phyloP scores from a whole-genome alignment of 257 asterid genomes.

The Nicotiana paniculata region DNA sequence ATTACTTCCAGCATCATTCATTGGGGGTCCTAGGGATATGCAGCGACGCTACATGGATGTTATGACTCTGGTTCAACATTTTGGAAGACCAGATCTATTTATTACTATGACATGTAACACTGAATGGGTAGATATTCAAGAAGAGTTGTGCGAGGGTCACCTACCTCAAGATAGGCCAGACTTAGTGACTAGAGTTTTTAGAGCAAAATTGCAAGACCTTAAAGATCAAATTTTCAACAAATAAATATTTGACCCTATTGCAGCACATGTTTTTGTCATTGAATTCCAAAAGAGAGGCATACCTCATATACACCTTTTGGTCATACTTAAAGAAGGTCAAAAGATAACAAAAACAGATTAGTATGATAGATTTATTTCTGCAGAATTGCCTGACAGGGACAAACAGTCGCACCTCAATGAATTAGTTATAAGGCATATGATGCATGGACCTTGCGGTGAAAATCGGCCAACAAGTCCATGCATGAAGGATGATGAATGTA shows the following conservation, averaged over 20 bases:
- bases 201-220: background rate
- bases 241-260: background rate
- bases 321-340: background rate
- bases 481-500: no score
- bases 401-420: no score
- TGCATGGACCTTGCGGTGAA: no score
- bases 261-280: background rate
- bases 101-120: slow-evolving; percentile 2
- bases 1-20: background rate
- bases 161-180: background rate
- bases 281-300: no score
- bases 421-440: no score
- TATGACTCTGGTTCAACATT: background rate
- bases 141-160: background rate
- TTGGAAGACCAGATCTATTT: background rate
- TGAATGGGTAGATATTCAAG: background rate
- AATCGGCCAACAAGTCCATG: background rate
- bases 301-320: background rate
- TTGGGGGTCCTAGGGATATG: background rate
- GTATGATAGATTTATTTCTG: background rate
- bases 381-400: no score
- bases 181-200: background rate
- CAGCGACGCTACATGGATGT: no score
- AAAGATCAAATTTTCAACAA: background rate
- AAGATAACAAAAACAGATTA: background rate